A percentile compares a stretch with the other conserved stretches of the same genome.
Conservation (phyloP, 495 filamentous ascomycete genomes). For the Staphylotrichum tortipilum region DNA sequence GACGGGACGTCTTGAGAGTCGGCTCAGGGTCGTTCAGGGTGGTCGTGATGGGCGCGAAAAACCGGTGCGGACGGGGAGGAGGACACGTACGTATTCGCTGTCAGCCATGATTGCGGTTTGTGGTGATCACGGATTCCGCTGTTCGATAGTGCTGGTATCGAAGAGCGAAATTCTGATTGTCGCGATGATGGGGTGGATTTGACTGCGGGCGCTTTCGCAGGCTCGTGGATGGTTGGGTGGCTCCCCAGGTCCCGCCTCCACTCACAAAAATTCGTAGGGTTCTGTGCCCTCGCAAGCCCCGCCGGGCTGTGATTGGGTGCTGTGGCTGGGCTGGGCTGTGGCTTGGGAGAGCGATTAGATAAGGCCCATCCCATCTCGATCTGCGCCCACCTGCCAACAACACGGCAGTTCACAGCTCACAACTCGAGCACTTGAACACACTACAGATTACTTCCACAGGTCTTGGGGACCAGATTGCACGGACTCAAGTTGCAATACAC, state of each 20-base stretch:
- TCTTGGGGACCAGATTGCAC: too few relatives aligned
- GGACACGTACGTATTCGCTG: conserved; percentile 71
- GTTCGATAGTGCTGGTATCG: conserved; percentile 30
- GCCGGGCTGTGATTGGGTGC: conserved; percentile 11
- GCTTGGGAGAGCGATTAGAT: not conserved
- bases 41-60: not conserved
- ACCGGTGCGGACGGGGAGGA: not conserved
- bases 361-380: too few relatives aligned
- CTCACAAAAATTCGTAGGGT: conserved; percentile 31
- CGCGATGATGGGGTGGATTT: conserved; percentile 27
- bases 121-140: conserved; percentile 30
- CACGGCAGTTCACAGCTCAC: too few relatives aligned
- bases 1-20: not conserved
- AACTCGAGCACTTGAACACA: too few relatives aligned
- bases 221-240: conserved; percentile 13
- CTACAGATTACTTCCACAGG: too few relatives aligned
- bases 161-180: conserved; percentile 30
- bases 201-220: conserved; percentile 15
- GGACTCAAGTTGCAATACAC: too few relatives aligned
- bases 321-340: conserved; percentile 2
- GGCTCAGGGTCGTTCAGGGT: too few relatives aligned
- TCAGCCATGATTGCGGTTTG: conserved; percentile 80
- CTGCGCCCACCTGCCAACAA: too few relatives aligned
- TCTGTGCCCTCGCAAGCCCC: conserved; percentile 24
- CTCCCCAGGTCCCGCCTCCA: conserved; percentile 16